These are phyloP conservation scores for Ceratocystis cacaofunesta DNA, from an alignment of 2,329 filamentous ascomycete genomes.

Conservation along the genomic window DNA sequence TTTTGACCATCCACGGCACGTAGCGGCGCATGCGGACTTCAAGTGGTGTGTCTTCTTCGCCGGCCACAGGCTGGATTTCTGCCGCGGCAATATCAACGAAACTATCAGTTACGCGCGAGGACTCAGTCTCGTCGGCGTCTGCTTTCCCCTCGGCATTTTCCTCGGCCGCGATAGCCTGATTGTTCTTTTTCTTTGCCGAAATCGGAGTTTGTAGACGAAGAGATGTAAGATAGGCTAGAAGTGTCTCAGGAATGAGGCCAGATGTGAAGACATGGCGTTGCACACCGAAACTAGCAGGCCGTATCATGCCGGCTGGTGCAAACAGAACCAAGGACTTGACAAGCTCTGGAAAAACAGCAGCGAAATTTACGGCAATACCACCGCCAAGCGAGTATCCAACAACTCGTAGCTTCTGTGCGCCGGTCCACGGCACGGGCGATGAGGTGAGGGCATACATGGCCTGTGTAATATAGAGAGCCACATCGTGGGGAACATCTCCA, in stretches of 20 bases:
- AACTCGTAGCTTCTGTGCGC: constrained; percentile 42
- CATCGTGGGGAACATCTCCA: constrained; percentile 53
- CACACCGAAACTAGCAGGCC: constrained; percentile 36
- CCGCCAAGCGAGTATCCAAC: constrained; percentile 75
- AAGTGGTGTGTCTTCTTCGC: constrained; percentile 24
- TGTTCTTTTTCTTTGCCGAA: constrained; percentile 25
- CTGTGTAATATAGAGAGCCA: constrained; percentile 57
- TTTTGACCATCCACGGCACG: constrained; percentile 42
- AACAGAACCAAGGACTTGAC: constrained; percentile 59
- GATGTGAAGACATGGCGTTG: constrained; percentile 40
- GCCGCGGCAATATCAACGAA: constrained; percentile 29
- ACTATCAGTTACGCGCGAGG: constrained; percentile 20
- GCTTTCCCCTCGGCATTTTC: neutral
- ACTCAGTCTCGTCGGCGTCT: constrained; percentile 8
- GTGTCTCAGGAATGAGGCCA: constrained; percentile 37
- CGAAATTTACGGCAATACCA: constrained; percentile 60
- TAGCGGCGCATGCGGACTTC: constrained; percentile 35
- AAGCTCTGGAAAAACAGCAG: constrained; percentile 54
- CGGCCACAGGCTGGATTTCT: constrained; percentile 25
- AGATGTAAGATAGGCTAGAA: constrained; percentile 35
- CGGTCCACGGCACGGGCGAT: constrained; percentile 54
- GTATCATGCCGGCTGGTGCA: constrained; percentile 63
- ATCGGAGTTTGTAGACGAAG: constrained; percentile 37
- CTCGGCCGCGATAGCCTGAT: neutral
- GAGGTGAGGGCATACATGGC: constrained; percentile 56